Conservation (phyloP, 345 rosid species). For the Gynandropsis gynandra region DNA sequence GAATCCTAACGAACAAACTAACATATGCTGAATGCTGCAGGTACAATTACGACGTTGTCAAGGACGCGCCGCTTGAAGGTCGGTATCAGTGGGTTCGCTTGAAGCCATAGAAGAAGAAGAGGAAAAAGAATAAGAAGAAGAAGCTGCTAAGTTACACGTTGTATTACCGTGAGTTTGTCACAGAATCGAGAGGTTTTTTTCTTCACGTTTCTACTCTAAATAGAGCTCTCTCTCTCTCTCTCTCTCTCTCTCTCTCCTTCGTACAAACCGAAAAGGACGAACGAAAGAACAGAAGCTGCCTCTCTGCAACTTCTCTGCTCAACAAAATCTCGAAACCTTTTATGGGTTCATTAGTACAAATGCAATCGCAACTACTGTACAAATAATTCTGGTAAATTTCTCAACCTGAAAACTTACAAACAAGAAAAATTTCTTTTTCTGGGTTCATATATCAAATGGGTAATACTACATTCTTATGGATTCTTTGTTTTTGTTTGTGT, state of each 20-base stretch:
- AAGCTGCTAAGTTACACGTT: too few relatives aligned
- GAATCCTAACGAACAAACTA: slow-evolving; percentile 38
- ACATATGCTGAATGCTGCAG: slow-evolving; percentile 23
- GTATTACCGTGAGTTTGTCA: too few relatives aligned
- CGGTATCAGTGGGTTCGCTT: slow-evolving; percentile 62
- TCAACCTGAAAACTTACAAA: too few relatives aligned
- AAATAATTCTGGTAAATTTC: too few relatives aligned
- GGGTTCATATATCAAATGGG: too few relatives aligned
- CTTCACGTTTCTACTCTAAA: slow-evolving; percentile 8
- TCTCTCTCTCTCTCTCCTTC: slow-evolving; percentile 3
- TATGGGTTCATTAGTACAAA: too few relatives aligned
- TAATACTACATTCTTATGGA: too few relatives aligned
- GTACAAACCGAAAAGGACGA: slow-evolving; percentile 11
- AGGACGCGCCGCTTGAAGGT: slow-evolving; percentile 59
- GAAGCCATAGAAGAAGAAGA: slow-evolving; percentile 25
- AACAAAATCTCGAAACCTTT: slow-evolving; percentile 3
- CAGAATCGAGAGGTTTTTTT: background rate
- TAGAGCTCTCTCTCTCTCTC: slow-evolving; percentile 14
- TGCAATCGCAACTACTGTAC: too few relatives aligned
- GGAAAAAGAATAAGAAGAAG: background rate
- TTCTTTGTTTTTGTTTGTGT: too few relatives aligned
- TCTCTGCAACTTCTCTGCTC: too few relatives aligned
- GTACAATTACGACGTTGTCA: slow-evolving; percentile 67
- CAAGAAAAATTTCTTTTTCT: too few relatives aligned
- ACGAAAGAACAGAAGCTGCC: too few relatives aligned